Evolutionary conservation across 495 filamentous ascomycete species (phyloP).

Genomic region (Amniculicola lignicola): DNA sequence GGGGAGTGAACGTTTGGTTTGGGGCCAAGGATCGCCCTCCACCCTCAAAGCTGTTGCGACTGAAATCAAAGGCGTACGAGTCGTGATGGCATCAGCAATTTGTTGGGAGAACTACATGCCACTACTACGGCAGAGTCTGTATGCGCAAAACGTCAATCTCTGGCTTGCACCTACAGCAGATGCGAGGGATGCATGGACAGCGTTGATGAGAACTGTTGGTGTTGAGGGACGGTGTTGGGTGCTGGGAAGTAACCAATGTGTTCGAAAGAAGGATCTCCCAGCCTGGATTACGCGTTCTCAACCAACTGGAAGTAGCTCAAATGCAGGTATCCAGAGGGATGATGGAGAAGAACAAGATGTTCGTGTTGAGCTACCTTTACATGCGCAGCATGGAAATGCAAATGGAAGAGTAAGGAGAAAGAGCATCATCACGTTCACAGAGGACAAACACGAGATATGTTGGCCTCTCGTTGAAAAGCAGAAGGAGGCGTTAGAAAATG

Average conservation of each 20-base stretch:
- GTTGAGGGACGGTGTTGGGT: conserved; percentile 82
- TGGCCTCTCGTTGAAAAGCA: conserved; percentile 41
- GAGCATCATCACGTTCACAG: conserved; percentile 44
- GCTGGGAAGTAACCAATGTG: conserved; percentile 82
- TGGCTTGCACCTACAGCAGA: conserved; percentile 94
- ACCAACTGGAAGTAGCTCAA: conserved; percentile 1
- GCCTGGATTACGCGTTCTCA: conserved; percentile 49
- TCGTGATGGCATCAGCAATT: conserved; percentile 81
- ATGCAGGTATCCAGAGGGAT: conserved; percentile 9
- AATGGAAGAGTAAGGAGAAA: conserved; percentile 6
- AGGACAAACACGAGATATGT: conserved; percentile 55
- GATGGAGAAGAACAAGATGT: conserved; percentile 3
- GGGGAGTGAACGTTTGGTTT: conserved; percentile 75
- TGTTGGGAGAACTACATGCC: conserved; percentile 99
- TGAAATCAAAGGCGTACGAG: conserved; percentile 68
- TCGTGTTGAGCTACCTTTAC: background rate
- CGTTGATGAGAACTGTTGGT: conserved; percentile 76
- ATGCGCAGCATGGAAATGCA: background rate
- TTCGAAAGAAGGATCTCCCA: conserved; percentile 57
- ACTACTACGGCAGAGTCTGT: conserved; percentile 72
- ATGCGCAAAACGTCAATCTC: conserved; percentile 87
- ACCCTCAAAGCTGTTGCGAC: conserved; percentile 81
- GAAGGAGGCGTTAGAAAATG: conserved; percentile 1
- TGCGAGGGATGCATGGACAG: conserved; percentile 75
- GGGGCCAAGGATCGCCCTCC: conserved; percentile 80